Percentiles rank a stretch among this genome's conserved stretches.
phyloP scores from a whole-genome alignment of 805 yeast species.

The Isabelozyma heimii region DNA sequence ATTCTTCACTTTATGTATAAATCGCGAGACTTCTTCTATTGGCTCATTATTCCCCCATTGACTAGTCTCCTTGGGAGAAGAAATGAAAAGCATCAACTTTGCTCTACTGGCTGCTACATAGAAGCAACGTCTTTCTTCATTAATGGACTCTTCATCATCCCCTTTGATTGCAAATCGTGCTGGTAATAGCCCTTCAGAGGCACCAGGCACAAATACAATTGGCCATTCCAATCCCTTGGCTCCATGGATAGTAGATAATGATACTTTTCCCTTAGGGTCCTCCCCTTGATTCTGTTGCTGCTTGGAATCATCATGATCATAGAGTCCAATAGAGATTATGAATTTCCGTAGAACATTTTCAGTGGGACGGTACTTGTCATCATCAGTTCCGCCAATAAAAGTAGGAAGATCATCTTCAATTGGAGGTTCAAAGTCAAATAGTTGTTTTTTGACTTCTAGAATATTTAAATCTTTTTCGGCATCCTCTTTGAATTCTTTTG shows the following conservation, averaged over 20 bases:
- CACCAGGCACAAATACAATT: constrained; percentile 76
- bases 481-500: constrained; percentile 22
- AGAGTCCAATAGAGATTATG: constrained; percentile 32
- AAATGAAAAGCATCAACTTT: constrained; percentile 50
- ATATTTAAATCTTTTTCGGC: constrained; percentile 33
- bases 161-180: constrained; percentile 43
- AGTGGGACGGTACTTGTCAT: constrained; percentile 4
- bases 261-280: constrained; percentile 23
- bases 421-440: constrained; percentile 30
- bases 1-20: constrained; percentile 5
- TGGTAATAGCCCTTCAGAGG: constrained; percentile 67
- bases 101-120: constrained; percentile 92
- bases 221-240: constrained; percentile 98
- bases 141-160: constrained; percentile 31
- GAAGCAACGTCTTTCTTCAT: constrained; percentile 81
- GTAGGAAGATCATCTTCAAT: constrained; percentile 18
- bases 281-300: constrained; percentile 13
- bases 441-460: constrained; percentile 35
- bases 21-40: constrained; percentile 24
- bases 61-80: constrained; percentile 21
- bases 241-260: constrained; percentile 82
- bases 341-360: constrained; percentile 20
- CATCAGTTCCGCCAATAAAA: constrained; percentile 11
- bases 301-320: constrained; percentile 18
- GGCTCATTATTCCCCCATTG: constrained; percentile 19